Evolutionary conservation across 1,284 basidiomycete genomes (phyloP), one percentile per base, ranked within the genome.

Genomic region (Agroathelia rolfsii): DNA sequence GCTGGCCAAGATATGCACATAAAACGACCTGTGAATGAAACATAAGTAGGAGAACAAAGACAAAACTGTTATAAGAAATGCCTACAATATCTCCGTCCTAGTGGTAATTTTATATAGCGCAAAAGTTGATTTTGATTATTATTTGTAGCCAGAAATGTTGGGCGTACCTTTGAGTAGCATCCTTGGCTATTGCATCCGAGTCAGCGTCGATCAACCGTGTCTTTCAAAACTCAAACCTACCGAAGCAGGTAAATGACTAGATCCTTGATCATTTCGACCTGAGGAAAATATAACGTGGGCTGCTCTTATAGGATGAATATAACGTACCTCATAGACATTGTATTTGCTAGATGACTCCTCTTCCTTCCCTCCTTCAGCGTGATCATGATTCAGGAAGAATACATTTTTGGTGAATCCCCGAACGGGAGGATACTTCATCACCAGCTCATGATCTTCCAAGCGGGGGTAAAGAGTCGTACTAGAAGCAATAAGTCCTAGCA

Each of bases 1-100:
- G 59, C 44, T 85, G 82, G 0, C 82, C 79, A 3, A 83, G 66
- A 46, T 85, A 85, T 0, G 79, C 78, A 43, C 77, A 81, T 7
- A 86, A 53, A 6, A 86, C 74, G 6, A 76, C n/a, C n/a, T n/a
- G n/a, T n/a, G n/a, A n/a, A n/a, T n/a, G n/a, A n/a, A n/a, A n/a
- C n/a, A n/a, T n/a, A n/a, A n/a, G n/a, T n/a, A n/a, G n/a, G n/a
- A n/a, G n/a, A n/a, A n/a, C n/a, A n/a, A n/a, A n/a, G n/a, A n/a
- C n/a, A n/a, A n/a, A n/a, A n/a, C n/a, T n/a, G n/a, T n/a, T n/a
- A n/a, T n/a, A n/a, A n/a, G n/a, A n/a, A n/a, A n/a, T n/a, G n/a
- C n/a, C n/a, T n/a, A n/a, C 79, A 22, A 86, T 81, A 40, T 82
- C 76, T 2, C 79, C 79, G 21, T 73, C 66, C n/a, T n/a, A n/a